Evolutionary conservation across 176 grass and related monocot genomes (phyloP).

Genomic region (Pharus latifolius): DNA sequence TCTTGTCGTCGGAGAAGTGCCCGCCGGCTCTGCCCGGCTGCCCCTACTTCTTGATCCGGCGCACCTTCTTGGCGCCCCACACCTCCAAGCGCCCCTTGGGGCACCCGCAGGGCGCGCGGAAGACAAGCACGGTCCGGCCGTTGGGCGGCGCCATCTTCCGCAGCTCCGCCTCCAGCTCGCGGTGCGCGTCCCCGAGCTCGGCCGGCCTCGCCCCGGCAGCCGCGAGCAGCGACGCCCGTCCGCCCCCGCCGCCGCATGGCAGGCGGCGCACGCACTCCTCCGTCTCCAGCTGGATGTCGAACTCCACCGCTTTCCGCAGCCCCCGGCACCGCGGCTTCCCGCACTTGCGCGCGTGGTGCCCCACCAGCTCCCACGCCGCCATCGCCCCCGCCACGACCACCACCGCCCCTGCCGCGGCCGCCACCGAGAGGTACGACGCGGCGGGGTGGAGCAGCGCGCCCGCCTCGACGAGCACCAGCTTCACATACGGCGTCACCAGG

Average conservation of each 20-base stretch:
- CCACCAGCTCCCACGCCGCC: slow-evolving; percentile 52
- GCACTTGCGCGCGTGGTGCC: slow-evolving; percentile 57
- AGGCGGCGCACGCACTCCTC: slow-evolving; percentile 71
- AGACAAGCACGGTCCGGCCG: slow-evolving; percentile 69
- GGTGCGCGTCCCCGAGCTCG: slow-evolving; percentile 54
- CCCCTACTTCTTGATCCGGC: slow-evolving; percentile 73
- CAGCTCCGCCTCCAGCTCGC: slow-evolving; percentile 77
- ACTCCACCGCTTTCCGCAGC: slow-evolving; percentile 69
- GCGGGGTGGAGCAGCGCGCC: slow-evolving; percentile 33
- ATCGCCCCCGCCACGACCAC: slow-evolving; percentile 29
- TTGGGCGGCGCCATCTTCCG: slow-evolving; percentile 84
- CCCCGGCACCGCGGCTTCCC: slow-evolving; percentile 65
- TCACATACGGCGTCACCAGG: slow-evolving; percentile 44
- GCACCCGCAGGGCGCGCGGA: slow-evolving; percentile 61
- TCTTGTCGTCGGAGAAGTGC: neutral
- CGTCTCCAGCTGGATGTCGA: slow-evolving; percentile 84
- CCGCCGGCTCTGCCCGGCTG: too few species aligned
- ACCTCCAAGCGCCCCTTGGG: slow-evolving; percentile 74
- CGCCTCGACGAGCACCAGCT: slow-evolving; percentile 26
- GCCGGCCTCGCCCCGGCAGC: slow-evolving; percentile 17
- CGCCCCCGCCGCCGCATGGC: neutral
- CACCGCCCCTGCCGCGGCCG: slow-evolving; percentile 39
- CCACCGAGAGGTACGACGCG: slow-evolving; percentile 31
- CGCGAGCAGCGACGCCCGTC: slow-evolving; percentile 18
- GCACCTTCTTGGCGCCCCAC: slow-evolving; percentile 66